Base-by-base conservation (phyloP, 2,329 filamentous ascomycete genomes). In the Proliferodiscus dingleyae region DNA sequence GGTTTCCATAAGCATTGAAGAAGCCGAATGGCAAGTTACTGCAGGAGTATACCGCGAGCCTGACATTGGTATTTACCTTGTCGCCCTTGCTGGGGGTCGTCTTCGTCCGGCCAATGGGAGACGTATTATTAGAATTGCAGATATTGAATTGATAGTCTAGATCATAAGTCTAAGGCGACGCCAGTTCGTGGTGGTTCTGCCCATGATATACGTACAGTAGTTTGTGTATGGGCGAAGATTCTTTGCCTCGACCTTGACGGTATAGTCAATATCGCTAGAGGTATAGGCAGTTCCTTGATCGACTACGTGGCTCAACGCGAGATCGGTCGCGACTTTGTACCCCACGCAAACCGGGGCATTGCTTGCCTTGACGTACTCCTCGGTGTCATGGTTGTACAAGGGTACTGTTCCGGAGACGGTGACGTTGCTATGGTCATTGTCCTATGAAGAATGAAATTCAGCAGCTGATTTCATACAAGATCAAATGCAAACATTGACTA, bases 241-340 rank as follows among this genome's bases (percentile, higher is more conserved):
- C 39, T 66, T 73, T 1, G 83, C 84, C 63, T 88, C 83, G 11
- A 87, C 76, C 73, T 82, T 46, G 43, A 62, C 15, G 52, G 47
- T 89, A 60, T 82, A 89, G 60, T 89, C 85, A 38, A 89, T 78
- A 60, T 89, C 85, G 1, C 78, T 84, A 28, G 75, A 85, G 0
- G 85, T 89, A 59, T 81, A 87, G 1, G 74, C 81, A 28, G 66
- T 75, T 4, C 85, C 85, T 1, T 68, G 68, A 41, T 74, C 70
- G 2, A 78, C 76, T 6, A 77, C 66, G 2, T 68, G 58, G 9
- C 65, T 64, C 24, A 76, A 68, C 2, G 48, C 63, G 40, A 71
- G 60, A 53, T 74, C 71, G 16, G 66, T 65, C 11, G 72, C 71
- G 15, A 87, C 74, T 46, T 74, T 75, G 71, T 80, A 89, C 28